Conservation (phyloP, 1,284 basidiomycete species). For the Meripilus lineatus region DNA sequence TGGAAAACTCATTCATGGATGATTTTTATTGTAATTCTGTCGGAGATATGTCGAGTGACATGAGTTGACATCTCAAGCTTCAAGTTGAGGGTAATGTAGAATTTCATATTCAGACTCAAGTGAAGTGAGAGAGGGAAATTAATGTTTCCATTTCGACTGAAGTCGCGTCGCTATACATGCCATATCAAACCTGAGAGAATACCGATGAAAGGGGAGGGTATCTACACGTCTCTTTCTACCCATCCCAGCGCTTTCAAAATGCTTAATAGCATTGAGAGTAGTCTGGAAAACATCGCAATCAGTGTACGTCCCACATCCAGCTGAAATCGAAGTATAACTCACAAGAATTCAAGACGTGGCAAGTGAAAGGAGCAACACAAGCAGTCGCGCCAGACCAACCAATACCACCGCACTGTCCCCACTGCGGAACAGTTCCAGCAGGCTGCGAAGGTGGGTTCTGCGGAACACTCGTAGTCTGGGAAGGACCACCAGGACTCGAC, state of each 20-base stretch:
- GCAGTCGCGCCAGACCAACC: constrained; percentile 13
- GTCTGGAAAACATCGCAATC: constrained; percentile 5
- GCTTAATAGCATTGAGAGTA: constrained; percentile 15
- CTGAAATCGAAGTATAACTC: constrained; percentile 2
- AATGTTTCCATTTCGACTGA: too few species aligned
- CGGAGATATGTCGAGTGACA: too few species aligned
- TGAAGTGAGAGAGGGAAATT: too few species aligned
- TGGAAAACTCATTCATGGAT: too few species aligned
- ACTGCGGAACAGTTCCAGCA: constrained; percentile 12
- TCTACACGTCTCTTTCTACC: too few species aligned
- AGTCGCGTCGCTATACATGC: too few species aligned
- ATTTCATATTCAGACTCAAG: too few species aligned
- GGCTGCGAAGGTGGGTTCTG: neutral
- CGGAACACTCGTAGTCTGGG: neutral
- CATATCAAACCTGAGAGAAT: too few species aligned
- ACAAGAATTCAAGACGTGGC: constrained; percentile 15
- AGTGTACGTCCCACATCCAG: neutral
- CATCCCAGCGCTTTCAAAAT: neutral
- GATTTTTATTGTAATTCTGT: too few species aligned
- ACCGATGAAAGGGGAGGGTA: too few species aligned
- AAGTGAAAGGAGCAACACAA: constrained; percentile 13
- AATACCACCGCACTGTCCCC: constrained; percentile 15
- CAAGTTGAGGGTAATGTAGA: too few species aligned
- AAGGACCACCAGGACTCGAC: neutral
- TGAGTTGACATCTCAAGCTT: too few species aligned